A percentile compares a stretch with the other conserved stretches of the same genome.
Conservation (phyloP, 2,329 filamentous ascomycete genomes). For the Epichloe aotearoae region DNA sequence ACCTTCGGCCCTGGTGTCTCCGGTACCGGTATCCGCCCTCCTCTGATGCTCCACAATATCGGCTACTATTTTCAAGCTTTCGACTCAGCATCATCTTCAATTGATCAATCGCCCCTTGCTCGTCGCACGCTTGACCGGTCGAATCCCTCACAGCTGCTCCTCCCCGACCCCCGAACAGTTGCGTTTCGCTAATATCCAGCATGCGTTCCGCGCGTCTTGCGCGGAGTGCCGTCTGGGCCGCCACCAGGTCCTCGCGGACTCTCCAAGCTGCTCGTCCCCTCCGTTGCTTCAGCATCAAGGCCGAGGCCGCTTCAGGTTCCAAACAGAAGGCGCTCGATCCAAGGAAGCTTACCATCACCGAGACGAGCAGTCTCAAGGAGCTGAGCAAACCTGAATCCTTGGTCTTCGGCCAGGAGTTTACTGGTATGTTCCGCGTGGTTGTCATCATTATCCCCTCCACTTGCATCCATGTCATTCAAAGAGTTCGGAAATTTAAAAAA, state of each 20-base stretch:
- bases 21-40: slow-evolving; percentile 5
- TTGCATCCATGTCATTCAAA: not conserved
- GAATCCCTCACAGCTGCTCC: not conserved
- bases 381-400: slow-evolving; percentile 66
- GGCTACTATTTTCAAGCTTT: not conserved
- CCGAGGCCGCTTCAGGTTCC: slow-evolving; percentile 32
- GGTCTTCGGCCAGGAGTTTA: slow-evolving; percentile 83
- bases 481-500: not conserved
- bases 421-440: slow-evolving; percentile 39
- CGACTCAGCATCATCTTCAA: not conserved
- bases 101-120: not conserved
- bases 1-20: slow-evolving; percentile 4
- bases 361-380: slow-evolving; percentile 62
- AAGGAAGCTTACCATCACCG: slow-evolving; percentile 60
- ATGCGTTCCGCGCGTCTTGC: slow-evolving; percentile 20
- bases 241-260: slow-evolving; percentile 22
- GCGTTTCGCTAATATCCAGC: not conserved
- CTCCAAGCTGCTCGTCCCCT: slow-evolving; percentile 16
- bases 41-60: too few relatives aligned
- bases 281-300: slow-evolving; percentile 39
- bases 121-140: not conserved
- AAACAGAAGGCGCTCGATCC: slow-evolving; percentile 60
- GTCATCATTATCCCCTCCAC: not conserved
- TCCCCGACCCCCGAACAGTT: not conserved
- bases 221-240: slow-evolving; percentile 21